Conservation (phyloP, 805 yeast genomes). For the Candida koratica region DNA sequence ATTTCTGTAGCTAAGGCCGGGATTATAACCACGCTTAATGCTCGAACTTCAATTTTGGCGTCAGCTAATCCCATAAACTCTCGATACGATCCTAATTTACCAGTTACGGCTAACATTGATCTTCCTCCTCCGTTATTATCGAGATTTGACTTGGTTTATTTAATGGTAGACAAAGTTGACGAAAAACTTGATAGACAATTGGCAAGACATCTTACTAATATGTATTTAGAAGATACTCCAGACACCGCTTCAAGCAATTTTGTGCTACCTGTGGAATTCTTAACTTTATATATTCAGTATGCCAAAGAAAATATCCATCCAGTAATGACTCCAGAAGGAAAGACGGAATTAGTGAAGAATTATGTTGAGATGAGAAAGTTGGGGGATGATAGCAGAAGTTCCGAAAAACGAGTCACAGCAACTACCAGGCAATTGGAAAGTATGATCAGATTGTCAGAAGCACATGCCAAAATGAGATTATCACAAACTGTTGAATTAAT, state of each 20-base stretch:
- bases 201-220: constrained; percentile 84
- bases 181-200: constrained; percentile 77
- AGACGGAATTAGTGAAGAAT: constrained; percentile 75
- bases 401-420: constrained; percentile 92
- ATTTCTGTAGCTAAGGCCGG: constrained; percentile 98
- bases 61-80: constrained; percentile 97
- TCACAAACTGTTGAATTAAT: constrained; percentile 63
- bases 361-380: constrained; percentile 92
- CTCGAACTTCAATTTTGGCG: constrained; percentile 92
- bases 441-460: constrained; percentile 91
- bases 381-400: constrained; percentile 84
- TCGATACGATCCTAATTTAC: constrained; percentile 88
- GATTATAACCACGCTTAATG: constrained; percentile 92
- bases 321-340: constrained; percentile 73
- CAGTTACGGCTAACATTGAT: constrained; percentile 93
- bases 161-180: constrained; percentile 89
- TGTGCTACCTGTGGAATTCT: constrained; percentile 78
- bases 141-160: constrained; percentile 89
- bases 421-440: constrained; percentile 96
- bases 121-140: constrained; percentile 94
- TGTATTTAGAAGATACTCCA: constrained; percentile 88
- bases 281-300: constrained; percentile 86
- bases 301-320: constrained; percentile 87
- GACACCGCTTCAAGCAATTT: constrained; percentile 64
- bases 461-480: constrained; percentile 95